phyloP scores from a whole-genome alignment of 2,329 filamentous ascomycete genomes.

The Plenodomus lindquistii region DNA sequence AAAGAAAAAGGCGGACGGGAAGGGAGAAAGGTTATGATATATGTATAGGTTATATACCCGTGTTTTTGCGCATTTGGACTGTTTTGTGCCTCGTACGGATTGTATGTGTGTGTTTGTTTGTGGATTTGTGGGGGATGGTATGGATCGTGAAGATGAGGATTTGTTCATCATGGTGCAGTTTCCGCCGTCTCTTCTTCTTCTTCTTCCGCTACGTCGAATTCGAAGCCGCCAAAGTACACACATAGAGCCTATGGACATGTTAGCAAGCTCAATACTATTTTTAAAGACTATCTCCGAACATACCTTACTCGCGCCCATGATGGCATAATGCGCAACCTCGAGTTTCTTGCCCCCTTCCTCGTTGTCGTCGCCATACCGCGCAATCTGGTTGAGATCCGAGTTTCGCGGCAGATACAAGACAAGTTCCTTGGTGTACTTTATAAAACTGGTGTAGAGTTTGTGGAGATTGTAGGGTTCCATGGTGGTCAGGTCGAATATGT shows the following conservation, averaged over 20 bases:
- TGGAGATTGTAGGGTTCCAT: slow-evolving; percentile 85
- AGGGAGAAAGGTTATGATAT: neutral
- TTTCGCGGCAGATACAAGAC: slow-evolving; percentile 80
- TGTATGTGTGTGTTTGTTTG: neutral
- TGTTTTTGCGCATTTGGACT: too few species aligned
- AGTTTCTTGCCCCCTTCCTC: slow-evolving; percentile 28
- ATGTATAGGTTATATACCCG: neutral
- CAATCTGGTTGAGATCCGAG: slow-evolving; percentile 45
- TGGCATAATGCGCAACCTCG: slow-evolving; percentile 74
- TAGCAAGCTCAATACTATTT: neutral
- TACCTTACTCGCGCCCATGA: slow-evolving; percentile 86
- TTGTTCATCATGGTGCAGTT: neutral
- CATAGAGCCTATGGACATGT: slow-evolving; percentile 54
- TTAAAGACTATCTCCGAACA: slow-evolving; percentile 8
- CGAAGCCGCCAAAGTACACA: slow-evolving; percentile 61
- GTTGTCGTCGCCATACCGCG: slow-evolving; percentile 34
- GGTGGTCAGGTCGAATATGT: slow-evolving; percentile 78
- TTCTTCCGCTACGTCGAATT: slow-evolving; percentile 31
- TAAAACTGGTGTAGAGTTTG: slow-evolving; percentile 47
- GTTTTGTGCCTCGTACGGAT: too few species aligned
- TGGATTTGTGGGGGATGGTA: too few species aligned
- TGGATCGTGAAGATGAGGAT: too few species aligned
- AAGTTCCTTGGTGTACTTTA: slow-evolving; percentile 52
- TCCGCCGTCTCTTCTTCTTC: slow-evolving; percentile 10
- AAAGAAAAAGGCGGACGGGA: neutral